These are phyloP conservation scores for Zymoseptoria tritici DNA, from an alignment of 2,329 filamentous ascomycete species.

Conservation along the genomic window DNA sequence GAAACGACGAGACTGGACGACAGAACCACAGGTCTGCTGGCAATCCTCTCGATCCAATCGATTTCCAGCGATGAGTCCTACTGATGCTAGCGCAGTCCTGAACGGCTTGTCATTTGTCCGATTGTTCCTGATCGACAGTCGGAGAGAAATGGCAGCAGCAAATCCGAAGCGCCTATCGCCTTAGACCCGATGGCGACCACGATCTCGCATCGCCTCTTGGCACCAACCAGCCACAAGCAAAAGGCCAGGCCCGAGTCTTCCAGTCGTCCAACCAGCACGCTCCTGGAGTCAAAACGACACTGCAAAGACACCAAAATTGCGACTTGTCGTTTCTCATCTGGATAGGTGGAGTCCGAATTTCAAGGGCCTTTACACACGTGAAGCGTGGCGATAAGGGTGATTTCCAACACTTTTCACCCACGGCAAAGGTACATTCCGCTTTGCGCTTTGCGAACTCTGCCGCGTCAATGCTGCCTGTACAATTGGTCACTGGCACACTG, in stretches of 20 bases:
- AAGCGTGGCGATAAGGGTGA: background rate
- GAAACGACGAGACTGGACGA: background rate
- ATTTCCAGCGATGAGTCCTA: background rate
- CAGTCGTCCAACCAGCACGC: background rate
- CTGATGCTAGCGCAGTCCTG: background rate
- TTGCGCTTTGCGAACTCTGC: background rate
- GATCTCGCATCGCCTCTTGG: background rate
- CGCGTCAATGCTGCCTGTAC: background rate
- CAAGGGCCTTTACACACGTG: background rate
- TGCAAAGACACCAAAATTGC: background rate
- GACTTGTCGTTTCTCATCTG: background rate
- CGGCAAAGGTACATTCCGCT: background rate
- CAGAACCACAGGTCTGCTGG: background rate
- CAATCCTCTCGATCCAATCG: background rate
- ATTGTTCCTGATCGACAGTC: background rate
- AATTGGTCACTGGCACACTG: background rate
- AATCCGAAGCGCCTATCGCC: background rate
- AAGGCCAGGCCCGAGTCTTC: background rate
- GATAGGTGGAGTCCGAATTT: background rate
- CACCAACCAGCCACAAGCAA: background rate
- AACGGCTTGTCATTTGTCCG: background rate
- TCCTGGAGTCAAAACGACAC: background rate
- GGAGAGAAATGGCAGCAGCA: background rate
- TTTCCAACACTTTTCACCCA: background rate
- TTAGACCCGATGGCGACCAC: background rate